Conservation (phyloP, 441 rosid genomes). For the Euphorbia schlechtendalii region DNA sequence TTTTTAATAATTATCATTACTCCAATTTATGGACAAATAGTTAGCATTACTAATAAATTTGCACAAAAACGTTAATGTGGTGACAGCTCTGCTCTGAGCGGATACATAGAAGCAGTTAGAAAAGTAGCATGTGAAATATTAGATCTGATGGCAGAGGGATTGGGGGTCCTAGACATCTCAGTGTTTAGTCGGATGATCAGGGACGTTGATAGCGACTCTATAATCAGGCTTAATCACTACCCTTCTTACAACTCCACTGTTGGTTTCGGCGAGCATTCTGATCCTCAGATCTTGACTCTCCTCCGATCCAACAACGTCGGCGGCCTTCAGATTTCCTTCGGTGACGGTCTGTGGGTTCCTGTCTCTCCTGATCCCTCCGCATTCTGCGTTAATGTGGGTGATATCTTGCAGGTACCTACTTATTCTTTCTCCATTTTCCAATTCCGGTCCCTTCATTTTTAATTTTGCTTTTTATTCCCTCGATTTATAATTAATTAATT, state of each 20-base stretch:
- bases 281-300: constrained; percentile 89
- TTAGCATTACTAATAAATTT: no score
- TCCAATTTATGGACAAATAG: no score
- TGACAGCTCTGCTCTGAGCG: constrained; percentile 55
- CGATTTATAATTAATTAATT: no score
- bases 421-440: no score
- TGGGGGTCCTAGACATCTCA: constrained; percentile 40
- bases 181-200: constrained; percentile 58
- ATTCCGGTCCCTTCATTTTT: no score
- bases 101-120: constrained; percentile 57
- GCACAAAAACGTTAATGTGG: no score
- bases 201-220: constrained; percentile 54
- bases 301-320: constrained; percentile 74
- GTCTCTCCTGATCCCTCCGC: constrained; percentile 74
- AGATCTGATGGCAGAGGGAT: constrained; percentile 68
- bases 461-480: no score
- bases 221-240: constrained; percentile 79
- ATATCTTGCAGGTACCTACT: constrained; percentile 69
- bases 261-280: constrained; percentile 90
- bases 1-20: no score
- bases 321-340: constrained; percentile 61
- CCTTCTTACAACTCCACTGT: constrained; percentile 23
- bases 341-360: constrained; percentile 59
- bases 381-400: constrained; percentile 86
- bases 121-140: constrained; percentile 64